Percentiles rank a stretch among this genome's conserved stretches.
Conservation (phyloP, 495 filamentous ascomycete species). For the Lepidopterella palustris region DNA sequence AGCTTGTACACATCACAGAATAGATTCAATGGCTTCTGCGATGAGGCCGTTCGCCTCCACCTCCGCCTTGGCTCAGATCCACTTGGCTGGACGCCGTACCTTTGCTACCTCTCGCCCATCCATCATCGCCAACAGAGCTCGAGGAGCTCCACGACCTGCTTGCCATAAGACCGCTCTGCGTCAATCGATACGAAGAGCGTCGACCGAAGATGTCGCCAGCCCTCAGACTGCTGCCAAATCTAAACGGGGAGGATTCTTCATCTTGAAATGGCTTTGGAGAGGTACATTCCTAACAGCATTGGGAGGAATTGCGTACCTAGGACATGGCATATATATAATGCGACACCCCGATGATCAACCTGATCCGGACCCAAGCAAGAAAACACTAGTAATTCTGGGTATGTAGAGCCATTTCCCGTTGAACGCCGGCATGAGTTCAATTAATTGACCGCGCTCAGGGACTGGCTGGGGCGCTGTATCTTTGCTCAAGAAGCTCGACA, state of each 20-base stretch:
- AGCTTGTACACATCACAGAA: not conserved
- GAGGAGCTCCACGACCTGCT: conserved; percentile 18
- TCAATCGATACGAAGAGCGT: conserved; percentile 22
- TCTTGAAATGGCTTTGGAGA: conserved; percentile 69
- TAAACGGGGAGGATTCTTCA: conserved; percentile 33
- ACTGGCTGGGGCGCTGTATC: conserved; percentile 97
- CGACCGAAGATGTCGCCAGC: conserved; percentile 13
- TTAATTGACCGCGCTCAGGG: conserved; percentile 44
- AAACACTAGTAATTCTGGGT: conserved; percentile 96
- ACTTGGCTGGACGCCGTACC: conserved; percentile 23
- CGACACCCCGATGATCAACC: conserved; percentile 76
- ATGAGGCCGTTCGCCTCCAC: conserved; percentile 22
- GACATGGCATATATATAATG: conserved; percentile 73
- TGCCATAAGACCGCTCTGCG: conserved; percentile 24
- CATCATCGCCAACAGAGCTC: conserved; percentile 24
- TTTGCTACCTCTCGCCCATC: conserved; percentile 18
- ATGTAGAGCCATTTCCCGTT: conserved; percentile 32
- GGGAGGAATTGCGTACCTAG: conserved; percentile 60
- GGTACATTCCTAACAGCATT: conserved; percentile 63
- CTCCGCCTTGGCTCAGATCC: conserved; percentile 16
- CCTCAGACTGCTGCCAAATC: conserved; percentile 15
- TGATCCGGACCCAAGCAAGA: conserved; percentile 80
- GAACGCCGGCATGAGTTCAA: not conserved
- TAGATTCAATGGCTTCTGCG: conserved; percentile 21
- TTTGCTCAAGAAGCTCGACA: conserved; percentile 95